These are phyloP conservation scores for Thielaviopsis punctulata DNA, from an alignment of 2,329 filamentous ascomycete species.

Conservation along the genomic window DNA sequence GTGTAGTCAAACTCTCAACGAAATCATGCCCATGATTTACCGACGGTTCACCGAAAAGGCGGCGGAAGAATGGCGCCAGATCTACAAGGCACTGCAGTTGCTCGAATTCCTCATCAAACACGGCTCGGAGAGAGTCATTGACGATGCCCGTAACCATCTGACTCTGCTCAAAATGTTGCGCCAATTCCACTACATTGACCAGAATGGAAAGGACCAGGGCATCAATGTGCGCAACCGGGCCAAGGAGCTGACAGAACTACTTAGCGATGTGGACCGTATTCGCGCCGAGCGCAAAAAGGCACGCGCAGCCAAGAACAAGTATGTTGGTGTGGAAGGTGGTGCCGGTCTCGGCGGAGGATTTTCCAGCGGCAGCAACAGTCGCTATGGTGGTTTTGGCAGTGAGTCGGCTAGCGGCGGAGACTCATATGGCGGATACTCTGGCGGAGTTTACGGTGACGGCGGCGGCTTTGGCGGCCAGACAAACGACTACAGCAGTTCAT, in stretches of 20 bases:
- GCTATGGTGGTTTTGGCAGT: slow-evolving; percentile 85
- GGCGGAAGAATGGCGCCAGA: slow-evolving; percentile 96
- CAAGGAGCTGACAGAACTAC: slow-evolving; percentile 86
- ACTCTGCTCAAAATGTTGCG: slow-evolving; percentile 95
- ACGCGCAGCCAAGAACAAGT: slow-evolving; percentile 78
- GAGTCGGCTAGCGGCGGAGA: slow-evolving; percentile 57
- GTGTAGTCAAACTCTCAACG: slow-evolving; percentile 81
- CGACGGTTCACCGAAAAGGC: slow-evolving; percentile 97
- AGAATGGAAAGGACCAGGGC: slow-evolving; percentile 94
- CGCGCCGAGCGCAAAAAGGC: slow-evolving; percentile 77
- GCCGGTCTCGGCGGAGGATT: slow-evolving; percentile 35
- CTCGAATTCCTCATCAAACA: slow-evolving; percentile 97
- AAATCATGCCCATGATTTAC: slow-evolving; percentile 99
- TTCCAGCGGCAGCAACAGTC: slow-evolving; percentile 30
- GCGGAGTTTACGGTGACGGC: slow-evolving; percentile 83
- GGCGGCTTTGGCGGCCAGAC: slow-evolving; percentile 75
- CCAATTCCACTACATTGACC: slow-evolving; percentile 93
- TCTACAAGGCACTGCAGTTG: slow-evolving; percentile 94
- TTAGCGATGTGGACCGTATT: slow-evolving; percentile 81
- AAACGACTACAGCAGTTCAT: slow-evolving; percentile 48
- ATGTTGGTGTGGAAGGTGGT: slow-evolving; percentile 82
- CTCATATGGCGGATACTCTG: slow-evolving; percentile 41
- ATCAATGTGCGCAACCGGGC: slow-evolving; percentile 94
- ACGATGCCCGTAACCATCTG: slow-evolving; percentile 88
- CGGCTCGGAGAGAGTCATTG: slow-evolving; percentile 90